A percentile compares a stretch with the other conserved stretches of the same genome.
Conservation (phyloP, 2,329 filamentous ascomycete genomes). For the Penicillium sp. region DNA sequence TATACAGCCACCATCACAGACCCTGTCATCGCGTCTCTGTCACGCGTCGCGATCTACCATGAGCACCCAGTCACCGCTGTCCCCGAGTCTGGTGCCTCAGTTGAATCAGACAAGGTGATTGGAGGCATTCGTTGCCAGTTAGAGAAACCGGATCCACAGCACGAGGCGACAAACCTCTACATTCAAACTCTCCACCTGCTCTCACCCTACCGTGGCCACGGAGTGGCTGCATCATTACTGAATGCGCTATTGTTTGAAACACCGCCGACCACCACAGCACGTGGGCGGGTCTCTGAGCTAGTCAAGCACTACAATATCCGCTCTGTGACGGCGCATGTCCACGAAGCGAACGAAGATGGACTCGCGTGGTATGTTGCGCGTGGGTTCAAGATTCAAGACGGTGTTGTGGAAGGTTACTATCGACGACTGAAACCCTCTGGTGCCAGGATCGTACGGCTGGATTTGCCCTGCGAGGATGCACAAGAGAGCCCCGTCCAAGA, state of each 20-base stretch:
- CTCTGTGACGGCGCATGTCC: conserved; percentile 59
- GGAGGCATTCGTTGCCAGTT: conserved; percentile 48
- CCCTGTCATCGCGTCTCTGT: conserved; percentile 49
- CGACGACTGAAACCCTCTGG: conserved; percentile 53
- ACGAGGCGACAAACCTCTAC: conserved; percentile 49
- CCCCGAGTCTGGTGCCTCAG: conserved; percentile 15
- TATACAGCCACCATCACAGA: conserved; percentile 58
- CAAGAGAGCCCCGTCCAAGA: neutral
- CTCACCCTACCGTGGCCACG: conserved; percentile 55
- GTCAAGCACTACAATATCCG: conserved; percentile 49
- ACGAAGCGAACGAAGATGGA: conserved; percentile 58
- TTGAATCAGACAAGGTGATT: conserved; percentile 43
- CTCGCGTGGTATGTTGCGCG: conserved; percentile 58
- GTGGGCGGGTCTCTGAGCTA: conserved; percentile 30
- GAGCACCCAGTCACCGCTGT: conserved; percentile 39
- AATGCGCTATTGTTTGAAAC: conserved; percentile 36
- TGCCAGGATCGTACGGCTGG: conserved; percentile 49
- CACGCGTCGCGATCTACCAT: conserved; percentile 58
- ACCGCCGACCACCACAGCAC: conserved; percentile 5
- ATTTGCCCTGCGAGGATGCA: conserved; percentile 27
- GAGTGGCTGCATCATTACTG: conserved; percentile 55
- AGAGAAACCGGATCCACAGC: conserved; percentile 28
- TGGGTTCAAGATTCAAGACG: conserved; percentile 51
- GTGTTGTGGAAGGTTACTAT: conserved; percentile 55
- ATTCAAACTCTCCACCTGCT: conserved; percentile 58